Evolutionary conservation across 305 asterid genomes (phyloP).

Genomic region (Rubia tinctorum): DNA sequence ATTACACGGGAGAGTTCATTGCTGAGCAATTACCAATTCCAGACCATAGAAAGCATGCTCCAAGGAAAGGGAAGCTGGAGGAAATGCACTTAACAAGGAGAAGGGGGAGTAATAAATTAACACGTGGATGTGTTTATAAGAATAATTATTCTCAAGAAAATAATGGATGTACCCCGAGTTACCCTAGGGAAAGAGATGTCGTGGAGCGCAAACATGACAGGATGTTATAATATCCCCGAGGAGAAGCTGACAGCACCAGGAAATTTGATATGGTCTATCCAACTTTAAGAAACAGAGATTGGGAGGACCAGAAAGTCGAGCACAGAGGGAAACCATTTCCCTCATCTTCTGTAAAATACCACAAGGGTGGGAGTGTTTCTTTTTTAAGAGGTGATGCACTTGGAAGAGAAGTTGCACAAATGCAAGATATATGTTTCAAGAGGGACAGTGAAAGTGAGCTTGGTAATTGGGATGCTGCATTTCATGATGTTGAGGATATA

Average conservation of each 20-base stretch:
- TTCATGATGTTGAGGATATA: conserved; percentile 21
- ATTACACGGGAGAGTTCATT: conserved; percentile 21
- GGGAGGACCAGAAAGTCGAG: conserved; percentile 31
- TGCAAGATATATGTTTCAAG: conserved; percentile 18
- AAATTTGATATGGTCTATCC: conserved; percentile 23
- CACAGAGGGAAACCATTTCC: conserved; percentile 20
- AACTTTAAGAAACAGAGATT: conserved; percentile 20
- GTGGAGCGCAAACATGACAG: conserved; percentile 25
- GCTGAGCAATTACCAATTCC: conserved; percentile 22
- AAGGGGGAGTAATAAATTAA: conserved; percentile 24
- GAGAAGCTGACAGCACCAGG: conserved; percentile 36
- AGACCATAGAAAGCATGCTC: conserved; percentile 25
- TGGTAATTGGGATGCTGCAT: conserved; percentile 20
- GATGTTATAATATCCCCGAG: conserved; percentile 27
- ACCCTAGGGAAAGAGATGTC: conserved; percentile 26
- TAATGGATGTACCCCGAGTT: neutral
- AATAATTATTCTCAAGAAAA: conserved; percentile 26
- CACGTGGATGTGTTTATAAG: conserved; percentile 24
- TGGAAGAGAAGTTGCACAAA: conserved; percentile 23
- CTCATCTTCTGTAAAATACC: conserved; percentile 26
- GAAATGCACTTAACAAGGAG: conserved; percentile 27
- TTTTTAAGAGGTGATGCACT: conserved; percentile 6
- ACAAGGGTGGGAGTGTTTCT: conserved; percentile 16
- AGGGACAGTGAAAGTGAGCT: conserved; percentile 23
- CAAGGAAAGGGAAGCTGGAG: conserved; percentile 25